These are phyloP conservation scores for Tremellales sp. DNA, from an alignment of 1,284 basidiomycete species.

Conservation along the genomic window DNA sequence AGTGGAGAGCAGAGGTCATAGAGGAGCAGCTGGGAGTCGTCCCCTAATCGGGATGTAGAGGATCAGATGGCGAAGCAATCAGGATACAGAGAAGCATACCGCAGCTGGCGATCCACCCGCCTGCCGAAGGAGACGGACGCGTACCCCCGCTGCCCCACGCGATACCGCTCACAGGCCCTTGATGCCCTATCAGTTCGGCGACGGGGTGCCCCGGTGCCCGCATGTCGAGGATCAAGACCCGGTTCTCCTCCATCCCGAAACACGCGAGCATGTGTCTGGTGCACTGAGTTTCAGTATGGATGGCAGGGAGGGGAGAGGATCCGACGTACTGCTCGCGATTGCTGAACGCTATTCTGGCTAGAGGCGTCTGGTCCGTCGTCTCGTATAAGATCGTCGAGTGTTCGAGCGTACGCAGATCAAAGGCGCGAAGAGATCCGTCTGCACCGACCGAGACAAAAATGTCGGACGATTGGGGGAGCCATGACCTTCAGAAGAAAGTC, in stretches of 20 bases:
- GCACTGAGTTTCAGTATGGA: constrained; percentile 6
- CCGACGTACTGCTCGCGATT: constrained; percentile 40
- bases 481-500: constrained; percentile 55
- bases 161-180: constrained; percentile 65
- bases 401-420: constrained; percentile 91
- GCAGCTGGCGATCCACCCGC: constrained; percentile 75
- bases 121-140: constrained; percentile 53
- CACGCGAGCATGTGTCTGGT: constrained; percentile 47
- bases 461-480: constrained; percentile 96
- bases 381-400: constrained; percentile 99
- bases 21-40: constrained; percentile 83
- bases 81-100: constrained; percentile 53
- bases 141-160: constrained; percentile 68
- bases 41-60: constrained; percentile 55
- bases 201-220: constrained; percentile 88
- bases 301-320: neutral
- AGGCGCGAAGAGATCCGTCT: constrained; percentile 92
- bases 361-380: constrained; percentile 63
- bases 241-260: constrained; percentile 65
- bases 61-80: neutral
- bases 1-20: constrained; percentile 66
- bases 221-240: constrained; percentile 90
- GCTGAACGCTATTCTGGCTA: constrained; percentile 78
- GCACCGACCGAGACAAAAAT: constrained; percentile 98
- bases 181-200: constrained; percentile 79